phyloP scores from a whole-genome alignment of 139 green algal genomes.

The Zygnema circumcarinatum region DNA sequence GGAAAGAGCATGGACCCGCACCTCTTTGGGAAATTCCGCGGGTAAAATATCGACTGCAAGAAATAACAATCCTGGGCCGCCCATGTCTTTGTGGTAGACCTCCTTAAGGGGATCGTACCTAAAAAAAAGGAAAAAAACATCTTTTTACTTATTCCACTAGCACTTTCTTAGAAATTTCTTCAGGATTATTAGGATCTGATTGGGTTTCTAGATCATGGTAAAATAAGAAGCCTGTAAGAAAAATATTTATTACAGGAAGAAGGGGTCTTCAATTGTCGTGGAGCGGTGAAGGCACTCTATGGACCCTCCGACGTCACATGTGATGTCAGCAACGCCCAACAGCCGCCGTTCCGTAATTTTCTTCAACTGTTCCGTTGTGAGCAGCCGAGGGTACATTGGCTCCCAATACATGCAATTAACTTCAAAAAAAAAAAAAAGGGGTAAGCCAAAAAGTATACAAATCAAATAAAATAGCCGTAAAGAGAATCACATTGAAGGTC shows the following conservation, averaged over 20 bases:
- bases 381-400: conserved; percentile 36
- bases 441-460: neutral
- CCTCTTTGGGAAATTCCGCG: conserved; percentile 42
- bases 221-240: neutral
- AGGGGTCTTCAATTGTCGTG: conserved; percentile 48
- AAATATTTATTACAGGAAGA: conserved; percentile 48
- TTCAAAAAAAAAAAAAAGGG: neutral
- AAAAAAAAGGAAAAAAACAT: neutral
- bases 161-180: no score
- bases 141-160: neutral
- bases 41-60: conserved; percentile 54
- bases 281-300: conserved; percentile 50
- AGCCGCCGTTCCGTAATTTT: conserved; percentile 1
- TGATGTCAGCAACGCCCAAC: conserved; percentile 54
- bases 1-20: neutral
- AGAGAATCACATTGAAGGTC: no score
- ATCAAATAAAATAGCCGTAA: neutral
- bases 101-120: conserved; percentile 35
- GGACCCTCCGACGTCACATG: conserved; percentile 52
- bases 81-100: conserved; percentile 44
- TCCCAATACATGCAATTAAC: conserved; percentile 62
- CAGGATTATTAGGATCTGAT: no score
- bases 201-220: no score
- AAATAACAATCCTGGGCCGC: conserved; percentile 40
- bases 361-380: conserved; percentile 31